Conservation (phyloP, 805 yeast species). For the Barnettozyma vustinii region DNA sequence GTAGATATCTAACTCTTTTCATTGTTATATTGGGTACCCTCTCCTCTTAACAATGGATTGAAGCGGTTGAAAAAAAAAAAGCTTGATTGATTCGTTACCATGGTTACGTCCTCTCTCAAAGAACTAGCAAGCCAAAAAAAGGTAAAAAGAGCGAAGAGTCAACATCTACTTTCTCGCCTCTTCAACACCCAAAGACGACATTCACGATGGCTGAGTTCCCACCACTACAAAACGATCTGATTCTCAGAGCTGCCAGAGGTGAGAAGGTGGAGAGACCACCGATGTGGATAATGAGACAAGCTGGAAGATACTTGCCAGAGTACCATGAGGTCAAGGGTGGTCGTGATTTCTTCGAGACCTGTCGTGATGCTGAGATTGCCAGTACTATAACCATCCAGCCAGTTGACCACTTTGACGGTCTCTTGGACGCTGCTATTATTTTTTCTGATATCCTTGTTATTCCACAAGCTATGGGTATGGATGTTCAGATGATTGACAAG, state of each 20-base stretch:
- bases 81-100: background rate
- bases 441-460: constrained; percentile 93
- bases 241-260: constrained; percentile 83
- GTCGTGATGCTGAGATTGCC: constrained; percentile 91
- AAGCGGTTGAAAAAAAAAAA: too few relatives aligned
- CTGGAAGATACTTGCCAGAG: constrained; percentile 90
- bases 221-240: constrained; percentile 79
- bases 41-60: too few relatives aligned
- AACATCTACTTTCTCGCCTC: background rate
- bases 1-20: too few relatives aligned
- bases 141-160: background rate
- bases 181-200: background rate
- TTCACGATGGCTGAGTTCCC: constrained; percentile 45
- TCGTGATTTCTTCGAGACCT: constrained; percentile 90
- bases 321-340: constrained; percentile 84
- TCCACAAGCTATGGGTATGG: constrained; percentile 98
- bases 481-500: constrained; percentile 88
- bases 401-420: constrained; percentile 78
- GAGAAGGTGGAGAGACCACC: constrained; percentile 96
- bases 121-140: background rate
- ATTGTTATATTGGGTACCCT: too few relatives aligned
- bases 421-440: constrained; percentile 94
- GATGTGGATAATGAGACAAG: constrained; percentile 97
- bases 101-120: background rate
- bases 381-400: constrained; percentile 95